phyloP scores from a whole-genome alignment of 306 rosid genomes.

The Prosopis cineraria region DNA sequence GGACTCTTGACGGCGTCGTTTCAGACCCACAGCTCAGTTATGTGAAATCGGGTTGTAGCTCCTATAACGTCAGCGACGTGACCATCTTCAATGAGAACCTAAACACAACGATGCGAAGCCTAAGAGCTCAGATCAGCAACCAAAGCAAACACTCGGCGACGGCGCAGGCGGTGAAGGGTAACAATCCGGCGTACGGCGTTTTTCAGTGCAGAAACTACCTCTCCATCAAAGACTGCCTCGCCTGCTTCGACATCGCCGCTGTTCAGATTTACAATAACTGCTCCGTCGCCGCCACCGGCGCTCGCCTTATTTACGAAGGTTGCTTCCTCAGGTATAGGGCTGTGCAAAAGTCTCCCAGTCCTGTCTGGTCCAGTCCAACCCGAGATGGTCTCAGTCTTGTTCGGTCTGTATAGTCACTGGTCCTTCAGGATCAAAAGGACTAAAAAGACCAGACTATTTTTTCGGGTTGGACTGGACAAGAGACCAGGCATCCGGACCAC shows the following conservation, averaged over 20 bases:
- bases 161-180: constrained; percentile 36
- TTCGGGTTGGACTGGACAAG: too few species aligned
- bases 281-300: constrained; percentile 53
- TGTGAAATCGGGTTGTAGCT: constrained; percentile 57
- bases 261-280: constrained; percentile 51
- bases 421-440: too few species aligned
- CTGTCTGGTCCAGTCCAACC: too few species aligned
- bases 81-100: constrained; percentile 38
- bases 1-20: background rate
- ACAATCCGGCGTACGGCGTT: constrained; percentile 38
- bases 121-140: constrained; percentile 39
- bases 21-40: constrained; percentile 46
- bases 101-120: constrained; percentile 44
- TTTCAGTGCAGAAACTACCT: constrained; percentile 22
- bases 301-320: constrained; percentile 63
- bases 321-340: constrained; percentile 86
- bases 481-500: too few species aligned
- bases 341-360: too few species aligned
- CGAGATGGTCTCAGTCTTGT: too few species aligned
- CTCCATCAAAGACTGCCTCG: constrained; percentile 47
- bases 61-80: constrained; percentile 39
- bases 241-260: constrained; percentile 46
- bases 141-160: constrained; percentile 42
- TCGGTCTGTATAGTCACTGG: too few species aligned
- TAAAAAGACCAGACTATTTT: too few species aligned